Evolutionary conservation across 176 grass and related monocot genomes (phyloP).

Genomic region (Triticum monococcum): DNA sequence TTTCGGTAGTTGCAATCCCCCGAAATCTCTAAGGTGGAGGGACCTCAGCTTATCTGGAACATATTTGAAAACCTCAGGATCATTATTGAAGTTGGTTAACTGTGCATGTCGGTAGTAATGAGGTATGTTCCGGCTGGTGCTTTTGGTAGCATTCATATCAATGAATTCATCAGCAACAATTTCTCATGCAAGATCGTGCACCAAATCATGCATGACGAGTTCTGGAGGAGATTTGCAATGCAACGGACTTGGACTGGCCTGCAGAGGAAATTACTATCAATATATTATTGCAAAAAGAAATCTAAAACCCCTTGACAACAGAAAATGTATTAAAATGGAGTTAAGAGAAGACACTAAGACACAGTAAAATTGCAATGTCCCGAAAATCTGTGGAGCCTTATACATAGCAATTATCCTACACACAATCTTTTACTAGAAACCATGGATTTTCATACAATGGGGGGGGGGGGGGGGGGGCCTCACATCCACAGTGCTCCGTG

Average conservation of each 20-base stretch:
- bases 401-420: neutral
- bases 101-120: constrained; percentile 2
- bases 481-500: no score
- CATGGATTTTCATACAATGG: no score
- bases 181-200: constrained; percentile 47
- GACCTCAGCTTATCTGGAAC: no score
- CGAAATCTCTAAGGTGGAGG: neutral
- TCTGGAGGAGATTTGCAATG: neutral
- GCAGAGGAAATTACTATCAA: neutral
- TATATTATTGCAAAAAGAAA: neutral
- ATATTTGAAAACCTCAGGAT: no score
- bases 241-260: neutral
- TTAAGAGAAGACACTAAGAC: neutral
- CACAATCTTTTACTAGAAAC: neutral
- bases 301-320: neutral
- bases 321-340: neutral
- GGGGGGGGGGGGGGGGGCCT: no score
- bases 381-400: neutral
- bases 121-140: neutral
- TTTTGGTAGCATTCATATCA: neutral
- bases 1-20: neutral
- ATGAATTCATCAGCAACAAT: constrained; percentile 33
- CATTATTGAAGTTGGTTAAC: no score
- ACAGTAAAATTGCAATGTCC: neutral
- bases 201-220: constrained; percentile 42